Conservation (phyloP, 169 alveolate genomes). For the Plasmodium relictum region DNA sequence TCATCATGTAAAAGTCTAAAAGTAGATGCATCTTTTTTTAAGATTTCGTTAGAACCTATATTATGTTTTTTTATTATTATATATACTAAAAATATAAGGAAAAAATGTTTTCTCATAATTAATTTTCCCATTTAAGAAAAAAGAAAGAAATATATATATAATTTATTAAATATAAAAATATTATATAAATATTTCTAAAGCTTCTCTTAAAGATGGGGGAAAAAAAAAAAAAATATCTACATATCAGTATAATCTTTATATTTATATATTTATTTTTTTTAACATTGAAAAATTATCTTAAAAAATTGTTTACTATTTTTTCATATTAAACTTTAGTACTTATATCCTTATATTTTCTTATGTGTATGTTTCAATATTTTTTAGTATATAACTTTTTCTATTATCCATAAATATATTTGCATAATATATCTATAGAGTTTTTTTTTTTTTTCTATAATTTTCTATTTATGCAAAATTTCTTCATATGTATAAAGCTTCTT, state of each 20-base stretch:
- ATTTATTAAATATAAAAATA: background rate
- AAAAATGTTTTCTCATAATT: conserved; percentile 7
- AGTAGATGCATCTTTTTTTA: background rate
- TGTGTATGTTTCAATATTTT: too few relatives aligned
- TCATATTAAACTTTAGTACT: too few relatives aligned
- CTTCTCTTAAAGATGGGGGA: background rate
- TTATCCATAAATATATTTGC: too few relatives aligned
- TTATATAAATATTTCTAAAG: background rate
- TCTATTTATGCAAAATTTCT: too few relatives aligned
- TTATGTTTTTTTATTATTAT: background rate
- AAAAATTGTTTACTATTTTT: too few relatives aligned
- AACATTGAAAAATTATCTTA: too few relatives aligned
- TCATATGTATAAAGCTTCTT: too few relatives aligned
- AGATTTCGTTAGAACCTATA: background rate
- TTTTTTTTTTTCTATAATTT: too few relatives aligned
- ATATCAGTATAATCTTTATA: background rate
- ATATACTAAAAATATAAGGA: conserved; percentile 8
- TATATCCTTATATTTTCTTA: too few relatives aligned
- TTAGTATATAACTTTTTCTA: too few relatives aligned
- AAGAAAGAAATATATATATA: background rate
- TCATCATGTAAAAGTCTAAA: background rate
- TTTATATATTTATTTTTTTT: too few relatives aligned
- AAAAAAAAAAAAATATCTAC: background rate
- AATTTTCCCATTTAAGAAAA: conserved; percentile 37
- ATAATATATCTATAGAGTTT: too few relatives aligned